phyloP scores from a whole-genome alignment of 106 monocot genomes.

The Amphibolis antarctica region DNA sequence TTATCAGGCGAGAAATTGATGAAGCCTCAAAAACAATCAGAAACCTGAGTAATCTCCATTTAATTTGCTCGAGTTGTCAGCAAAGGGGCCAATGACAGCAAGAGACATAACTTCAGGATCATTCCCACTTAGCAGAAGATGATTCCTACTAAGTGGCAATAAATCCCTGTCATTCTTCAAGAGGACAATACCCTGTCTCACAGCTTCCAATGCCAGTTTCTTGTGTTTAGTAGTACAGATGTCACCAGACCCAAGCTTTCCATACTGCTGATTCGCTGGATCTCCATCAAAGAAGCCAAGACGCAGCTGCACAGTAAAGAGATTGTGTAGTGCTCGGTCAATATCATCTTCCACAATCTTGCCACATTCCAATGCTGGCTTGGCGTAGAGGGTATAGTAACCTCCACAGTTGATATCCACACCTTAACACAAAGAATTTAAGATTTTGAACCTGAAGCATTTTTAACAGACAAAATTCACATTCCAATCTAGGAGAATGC shows the following conservation, averaged over 20 bases:
- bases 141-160: slow-evolving; percentile 32
- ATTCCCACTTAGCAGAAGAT: neutral
- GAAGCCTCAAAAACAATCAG: neutral
- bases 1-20: neutral
- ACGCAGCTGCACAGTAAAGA: slow-evolving; percentile 67
- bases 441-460: too few species aligned
- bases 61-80: slow-evolving; percentile 28
- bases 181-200: slow-evolving; percentile 59
- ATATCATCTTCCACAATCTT: slow-evolving; percentile 57
- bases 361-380: slow-evolving; percentile 41
- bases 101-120: slow-evolving; percentile 21
- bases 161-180: slow-evolving; percentile 36
- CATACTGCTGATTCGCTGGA: slow-evolving; percentile 16
- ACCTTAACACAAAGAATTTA: slow-evolving; percentile 19
- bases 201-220: slow-evolving; percentile 51
- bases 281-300: slow-evolving; percentile 66
- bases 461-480: too few species aligned
- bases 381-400: slow-evolving; percentile 40
- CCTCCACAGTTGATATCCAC: slow-evolving; percentile 92
- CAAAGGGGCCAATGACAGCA: slow-evolving; percentile 72
- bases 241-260: slow-evolving; percentile 44
- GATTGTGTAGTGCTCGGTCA: slow-evolving; percentile 64
- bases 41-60: slow-evolving; percentile 75
- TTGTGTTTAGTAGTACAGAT: slow-evolving; percentile 54
- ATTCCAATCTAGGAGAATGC: too few species aligned